A percentile compares a stretch with the other conserved stretches of the same genome.
Evolutionary conservation across 2,329 filamentous ascomycete species (phyloP).

Genomic region (Xylariaceae sp.): DNA sequence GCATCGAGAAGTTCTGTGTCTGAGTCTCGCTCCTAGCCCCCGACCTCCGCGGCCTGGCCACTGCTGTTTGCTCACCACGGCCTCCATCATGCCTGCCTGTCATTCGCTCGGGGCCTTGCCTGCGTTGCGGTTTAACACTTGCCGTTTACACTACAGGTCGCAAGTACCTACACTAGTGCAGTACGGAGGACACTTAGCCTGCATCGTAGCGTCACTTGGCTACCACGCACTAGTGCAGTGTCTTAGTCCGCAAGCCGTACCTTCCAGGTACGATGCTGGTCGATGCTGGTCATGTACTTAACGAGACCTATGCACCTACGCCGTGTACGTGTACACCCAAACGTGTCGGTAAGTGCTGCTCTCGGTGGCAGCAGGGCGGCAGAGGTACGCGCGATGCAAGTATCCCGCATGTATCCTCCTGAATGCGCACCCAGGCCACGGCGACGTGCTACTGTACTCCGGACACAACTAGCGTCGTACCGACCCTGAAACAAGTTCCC

Average conservation of each 20-base stretch:
- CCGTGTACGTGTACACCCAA: too few species aligned
- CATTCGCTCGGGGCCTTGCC: neutral
- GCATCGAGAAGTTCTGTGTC: neutral
- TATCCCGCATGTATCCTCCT: neutral
- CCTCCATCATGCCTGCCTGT: neutral
- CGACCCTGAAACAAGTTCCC: constrained; percentile 3
- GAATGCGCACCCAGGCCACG: neutral
- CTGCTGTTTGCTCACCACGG: too few species aligned
- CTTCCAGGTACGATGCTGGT: too few species aligned
- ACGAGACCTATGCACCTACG: neutral
- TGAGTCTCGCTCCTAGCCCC: neutral
- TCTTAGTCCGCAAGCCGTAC: too few species aligned
- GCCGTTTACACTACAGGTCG: too few species aligned
- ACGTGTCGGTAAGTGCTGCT: too few species aligned
- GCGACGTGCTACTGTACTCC: neutral
- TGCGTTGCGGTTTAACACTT: neutral
- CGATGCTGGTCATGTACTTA: neutral
- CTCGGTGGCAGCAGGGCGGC: too few species aligned
- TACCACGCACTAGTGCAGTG: neutral
- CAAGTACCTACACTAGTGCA: neutral
- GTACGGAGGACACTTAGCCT: neutral
- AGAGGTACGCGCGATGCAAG: neutral
- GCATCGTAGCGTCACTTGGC: neutral
- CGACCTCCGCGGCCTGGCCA: too few species aligned
- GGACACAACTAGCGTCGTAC: neutral